Percentiles rank a stretch among this genome's conserved stretches.
Conservation (phyloP, 768 basidiomycete genomes). For the Pleurotus salmoneostramineus region DNA sequence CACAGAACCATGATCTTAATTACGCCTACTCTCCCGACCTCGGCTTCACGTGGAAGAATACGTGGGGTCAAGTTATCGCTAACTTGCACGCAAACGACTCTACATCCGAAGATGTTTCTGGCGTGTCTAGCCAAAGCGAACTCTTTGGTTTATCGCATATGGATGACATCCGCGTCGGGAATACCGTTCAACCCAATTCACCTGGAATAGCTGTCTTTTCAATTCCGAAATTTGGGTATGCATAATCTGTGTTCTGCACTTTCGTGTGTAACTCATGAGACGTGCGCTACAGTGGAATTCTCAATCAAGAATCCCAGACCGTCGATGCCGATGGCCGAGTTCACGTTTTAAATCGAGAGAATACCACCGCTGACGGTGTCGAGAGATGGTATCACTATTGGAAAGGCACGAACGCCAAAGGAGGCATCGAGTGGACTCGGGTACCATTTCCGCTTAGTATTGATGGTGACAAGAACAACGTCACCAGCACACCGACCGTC, state of each 20-base stretch:
- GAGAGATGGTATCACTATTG: conserved; percentile 9
- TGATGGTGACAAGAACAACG: conserved; percentile 23
- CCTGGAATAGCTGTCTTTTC: conserved; percentile 29
- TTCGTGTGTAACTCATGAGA: conserved; percentile 1
- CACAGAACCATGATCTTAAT: conserved; percentile 33
- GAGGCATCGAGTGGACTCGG: conserved; percentile 24
- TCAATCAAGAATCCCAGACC: conserved; percentile 49
- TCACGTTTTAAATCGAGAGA: conserved; percentile 42
- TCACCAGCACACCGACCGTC: conserved; percentile 29
- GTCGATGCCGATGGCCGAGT: conserved; percentile 41
- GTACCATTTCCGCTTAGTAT: conserved; percentile 23
- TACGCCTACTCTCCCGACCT: conserved; percentile 25
- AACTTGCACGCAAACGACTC: conserved; percentile 10
- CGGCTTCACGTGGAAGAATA: conserved; percentile 29
- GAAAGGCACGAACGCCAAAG: not conserved
- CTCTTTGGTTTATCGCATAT: conserved; percentile 3
- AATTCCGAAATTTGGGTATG: conserved; percentile 32
- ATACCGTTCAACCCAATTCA: conserved; percentile 22
- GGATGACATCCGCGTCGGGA: not conserved
- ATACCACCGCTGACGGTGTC: conserved; percentile 1
- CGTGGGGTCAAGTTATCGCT: conserved; percentile 28
- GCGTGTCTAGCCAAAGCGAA: not conserved
- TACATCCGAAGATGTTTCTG: not conserved
- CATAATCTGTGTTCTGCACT: conserved; percentile 27
- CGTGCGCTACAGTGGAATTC: conserved; percentile 24